phyloP scores from a whole-genome alignment of 257 asterid genomes.

The Rehmannia glutinosa region DNA sequence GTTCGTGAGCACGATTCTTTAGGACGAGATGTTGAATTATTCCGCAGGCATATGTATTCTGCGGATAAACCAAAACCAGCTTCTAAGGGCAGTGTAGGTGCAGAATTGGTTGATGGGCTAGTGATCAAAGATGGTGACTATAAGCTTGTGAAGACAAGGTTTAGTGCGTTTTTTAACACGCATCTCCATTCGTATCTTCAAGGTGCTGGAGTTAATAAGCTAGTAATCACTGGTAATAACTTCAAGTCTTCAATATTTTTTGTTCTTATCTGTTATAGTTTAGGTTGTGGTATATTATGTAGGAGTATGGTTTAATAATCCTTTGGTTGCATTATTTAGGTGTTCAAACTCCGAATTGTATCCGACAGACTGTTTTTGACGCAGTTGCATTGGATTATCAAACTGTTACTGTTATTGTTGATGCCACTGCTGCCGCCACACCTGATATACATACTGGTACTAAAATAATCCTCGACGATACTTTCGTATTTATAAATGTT shows the following conservation, averaged over 20 bases:
- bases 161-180: constrained; percentile 87
- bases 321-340: constrained; percentile 33
- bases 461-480: not conserved
- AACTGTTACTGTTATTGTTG: constrained; percentile 55
- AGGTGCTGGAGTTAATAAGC: constrained; percentile 43
- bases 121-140: constrained; percentile 68
- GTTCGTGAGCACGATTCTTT: constrained; percentile 87
- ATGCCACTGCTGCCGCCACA: constrained; percentile 92
- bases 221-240: constrained; percentile 59
- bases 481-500: not conserved
- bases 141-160: constrained; percentile 84
- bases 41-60: constrained; percentile 57
- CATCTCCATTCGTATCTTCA: constrained; percentile 79
- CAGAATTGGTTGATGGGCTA: constrained; percentile 79
- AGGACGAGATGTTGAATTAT: constrained; percentile 82
- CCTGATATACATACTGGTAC: constrained; percentile 73
- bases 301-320: not conserved
- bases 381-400: constrained; percentile 77
- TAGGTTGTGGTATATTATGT: not conserved
- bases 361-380: constrained; percentile 83
- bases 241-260: not conserved
- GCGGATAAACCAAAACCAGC: constrained; percentile 64
- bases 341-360: constrained; percentile 93
- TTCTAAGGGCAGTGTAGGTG: constrained; percentile 69
- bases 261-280: not conserved